phyloP scores from a whole-genome alignment of 306 rosid species.

The Cicer yamashitae region DNA sequence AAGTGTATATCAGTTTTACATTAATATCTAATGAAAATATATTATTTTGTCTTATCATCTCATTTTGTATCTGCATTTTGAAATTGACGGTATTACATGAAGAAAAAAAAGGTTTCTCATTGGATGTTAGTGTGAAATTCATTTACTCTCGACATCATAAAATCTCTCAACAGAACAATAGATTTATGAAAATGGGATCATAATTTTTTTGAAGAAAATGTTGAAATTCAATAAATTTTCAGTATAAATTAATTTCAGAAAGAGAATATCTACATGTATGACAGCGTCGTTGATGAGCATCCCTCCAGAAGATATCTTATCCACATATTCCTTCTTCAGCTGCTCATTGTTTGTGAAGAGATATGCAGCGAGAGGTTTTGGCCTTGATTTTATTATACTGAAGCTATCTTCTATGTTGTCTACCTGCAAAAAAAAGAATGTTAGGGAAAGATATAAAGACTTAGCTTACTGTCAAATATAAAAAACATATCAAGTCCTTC shows the following conservation, averaged over 20 bases:
- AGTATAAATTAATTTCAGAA: constrained; percentile 14
- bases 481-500: constrained; percentile 5
- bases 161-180: background rate
- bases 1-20: no score
- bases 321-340: constrained; percentile 72
- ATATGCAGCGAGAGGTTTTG: constrained; percentile 83
- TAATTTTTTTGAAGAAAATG: background rate
- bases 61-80: no score
- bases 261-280: constrained; percentile 59
- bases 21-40: no score
- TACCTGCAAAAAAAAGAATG: constrained; percentile 54
- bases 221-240: background rate
- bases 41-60: no score
- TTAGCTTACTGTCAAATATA: background rate
- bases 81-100: no score
- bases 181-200: constrained; percentile 17
- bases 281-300: constrained; percentile 82
- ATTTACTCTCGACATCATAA: no score
- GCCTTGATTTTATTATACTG: constrained; percentile 66
- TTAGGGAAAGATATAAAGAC: background rate
- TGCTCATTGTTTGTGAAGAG: constrained; percentile 77
- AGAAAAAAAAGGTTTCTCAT: no score
- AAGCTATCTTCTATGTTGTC: constrained; percentile 68
- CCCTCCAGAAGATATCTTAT: constrained; percentile 82
- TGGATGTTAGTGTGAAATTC: no score